Percentiles rank a stretch among this genome's conserved stretches.
These are phyloP conservation scores for Myriosclerotinia duriaeana DNA, from an alignment of 2,329 filamentous ascomycete species.

Conservation along the genomic window DNA sequence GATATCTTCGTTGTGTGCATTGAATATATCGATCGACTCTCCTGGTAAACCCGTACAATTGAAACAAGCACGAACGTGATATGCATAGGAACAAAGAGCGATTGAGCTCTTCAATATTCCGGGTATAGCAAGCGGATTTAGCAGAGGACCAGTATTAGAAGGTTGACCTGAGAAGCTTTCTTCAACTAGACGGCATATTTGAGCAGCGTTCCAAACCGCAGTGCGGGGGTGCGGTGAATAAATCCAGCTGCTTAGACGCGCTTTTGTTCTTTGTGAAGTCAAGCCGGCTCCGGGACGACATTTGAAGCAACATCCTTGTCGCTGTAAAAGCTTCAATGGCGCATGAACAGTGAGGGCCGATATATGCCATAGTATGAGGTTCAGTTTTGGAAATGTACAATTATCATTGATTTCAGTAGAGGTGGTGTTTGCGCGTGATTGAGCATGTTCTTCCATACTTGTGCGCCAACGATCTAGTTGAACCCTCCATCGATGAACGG, in stretches of 20 bases:
- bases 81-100: slow-evolving; percentile 15
- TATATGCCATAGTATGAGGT: slow-evolving; percentile 14
- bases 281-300: slow-evolving; percentile 12
- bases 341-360: slow-evolving; percentile 15
- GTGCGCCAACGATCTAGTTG: slow-evolving; percentile 12
- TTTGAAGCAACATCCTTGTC: slow-evolving; percentile 21
- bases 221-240: slow-evolving; percentile 16
- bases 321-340: slow-evolving; percentile 12
- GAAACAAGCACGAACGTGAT: not conserved
- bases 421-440: not conserved
- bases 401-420: not conserved
- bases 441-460: not conserved
- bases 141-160: not conserved
- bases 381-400: slow-evolving; percentile 1
- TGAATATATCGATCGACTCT: not conserved
- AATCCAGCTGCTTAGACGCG: slow-evolving; percentile 14
- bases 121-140: slow-evolving; percentile 13
- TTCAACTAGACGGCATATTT: slow-evolving; percentile 9
- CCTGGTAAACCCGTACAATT: not conserved
- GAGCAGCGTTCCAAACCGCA: slow-evolving; percentile 12
- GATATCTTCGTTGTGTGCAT: not conserved
- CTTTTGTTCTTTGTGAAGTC: slow-evolving; percentile 7
- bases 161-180: not conserved
- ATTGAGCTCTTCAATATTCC: slow-evolving; percentile 13
- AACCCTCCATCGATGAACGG: not conserved